These are phyloP conservation scores for Monilinia laxa DNA, from an alignment of 2,329 filamentous ascomycete species.

Conservation along the genomic window DNA sequence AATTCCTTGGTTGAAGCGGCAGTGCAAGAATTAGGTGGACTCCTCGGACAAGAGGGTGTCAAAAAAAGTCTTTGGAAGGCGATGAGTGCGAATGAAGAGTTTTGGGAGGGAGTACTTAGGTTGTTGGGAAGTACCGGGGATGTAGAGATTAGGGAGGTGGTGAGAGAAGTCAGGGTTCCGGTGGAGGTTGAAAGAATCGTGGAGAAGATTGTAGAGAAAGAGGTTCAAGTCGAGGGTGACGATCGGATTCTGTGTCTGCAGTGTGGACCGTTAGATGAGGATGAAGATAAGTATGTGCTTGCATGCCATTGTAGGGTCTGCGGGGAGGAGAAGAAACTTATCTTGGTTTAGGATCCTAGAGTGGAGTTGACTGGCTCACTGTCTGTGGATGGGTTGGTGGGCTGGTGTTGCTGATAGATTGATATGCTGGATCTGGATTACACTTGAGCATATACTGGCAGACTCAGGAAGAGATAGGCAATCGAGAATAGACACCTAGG, in stretches of 20 bases:
- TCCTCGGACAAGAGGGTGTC: constrained; percentile 24
- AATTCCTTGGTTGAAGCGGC: constrained; percentile 29
- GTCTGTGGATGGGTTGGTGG: background rate
- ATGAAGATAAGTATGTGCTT: constrained; percentile 27
- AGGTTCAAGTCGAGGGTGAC: constrained; percentile 23
- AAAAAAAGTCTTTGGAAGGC: constrained; percentile 24
- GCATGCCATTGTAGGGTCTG: constrained; percentile 27
- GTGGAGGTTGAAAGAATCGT: constrained; percentile 28
- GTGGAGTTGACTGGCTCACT: background rate
- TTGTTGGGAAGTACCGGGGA: constrained; percentile 14
- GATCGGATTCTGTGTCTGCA: constrained; percentile 26
- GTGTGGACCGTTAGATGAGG: constrained; percentile 29
- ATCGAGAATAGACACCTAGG: no score
- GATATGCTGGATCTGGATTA: no score
- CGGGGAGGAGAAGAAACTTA: constrained; percentile 33
- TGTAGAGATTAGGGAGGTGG: constrained; percentile 14
- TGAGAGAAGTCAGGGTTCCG: constrained; percentile 31
- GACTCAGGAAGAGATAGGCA: no score
- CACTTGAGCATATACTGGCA: no score
- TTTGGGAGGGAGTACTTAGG: constrained; percentile 29
- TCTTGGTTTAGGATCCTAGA: constrained; percentile 31
- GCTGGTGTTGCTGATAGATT: no score
- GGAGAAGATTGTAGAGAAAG: constrained; percentile 7
- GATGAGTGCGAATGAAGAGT: constrained; percentile 27
- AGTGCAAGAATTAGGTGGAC: constrained; percentile 26